phyloP scores from a whole-genome alignment of 1,284 basidiomycete genomes.

The Meripilus lineatus region DNA sequence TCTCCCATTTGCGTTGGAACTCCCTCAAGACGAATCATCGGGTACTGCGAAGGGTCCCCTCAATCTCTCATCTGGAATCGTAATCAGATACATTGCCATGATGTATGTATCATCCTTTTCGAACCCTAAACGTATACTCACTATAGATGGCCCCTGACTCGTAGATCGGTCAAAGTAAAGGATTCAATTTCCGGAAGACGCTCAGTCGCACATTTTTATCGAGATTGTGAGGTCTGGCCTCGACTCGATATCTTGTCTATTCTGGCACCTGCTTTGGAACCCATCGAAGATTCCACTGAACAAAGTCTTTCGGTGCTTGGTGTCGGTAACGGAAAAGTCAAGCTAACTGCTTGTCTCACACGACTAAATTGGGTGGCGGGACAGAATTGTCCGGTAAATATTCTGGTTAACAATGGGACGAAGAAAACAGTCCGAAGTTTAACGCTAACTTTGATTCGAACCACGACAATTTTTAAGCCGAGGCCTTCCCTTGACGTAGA shows the following conservation, averaged over 20 bases:
- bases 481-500: conserved; percentile 38
- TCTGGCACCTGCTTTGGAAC: conserved; percentile 58
- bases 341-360: conserved; percentile 68
- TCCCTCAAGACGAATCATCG: conserved; percentile 50
- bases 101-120: conserved; percentile 42
- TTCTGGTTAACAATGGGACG: conserved; percentile 72
- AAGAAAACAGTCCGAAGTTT: conserved; percentile 70
- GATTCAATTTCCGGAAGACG: conserved; percentile 54
- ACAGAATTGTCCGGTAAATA: conserved; percentile 72
- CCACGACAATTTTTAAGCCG: conserved; percentile 66
- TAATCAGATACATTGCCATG: conserved; percentile 84
- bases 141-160: conserved; percentile 9
- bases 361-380: conserved; percentile 85
- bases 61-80: conserved; percentile 49
- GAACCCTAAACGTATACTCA: conserved; percentile 3
- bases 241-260: conserved; percentile 64
- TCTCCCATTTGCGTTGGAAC: conserved; percentile 75
- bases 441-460: conserved; percentile 66
- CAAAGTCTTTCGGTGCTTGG: conserved; percentile 64
- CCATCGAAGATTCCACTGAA: conserved; percentile 56
- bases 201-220: conserved; percentile 91
- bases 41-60: conserved; percentile 69
- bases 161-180: conserved; percentile 77
- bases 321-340: conserved; percentile 53
- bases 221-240: conserved; percentile 81